Conservation (phyloP, 208 protist genomes). For the Leishmania lainsoni region DNA sequence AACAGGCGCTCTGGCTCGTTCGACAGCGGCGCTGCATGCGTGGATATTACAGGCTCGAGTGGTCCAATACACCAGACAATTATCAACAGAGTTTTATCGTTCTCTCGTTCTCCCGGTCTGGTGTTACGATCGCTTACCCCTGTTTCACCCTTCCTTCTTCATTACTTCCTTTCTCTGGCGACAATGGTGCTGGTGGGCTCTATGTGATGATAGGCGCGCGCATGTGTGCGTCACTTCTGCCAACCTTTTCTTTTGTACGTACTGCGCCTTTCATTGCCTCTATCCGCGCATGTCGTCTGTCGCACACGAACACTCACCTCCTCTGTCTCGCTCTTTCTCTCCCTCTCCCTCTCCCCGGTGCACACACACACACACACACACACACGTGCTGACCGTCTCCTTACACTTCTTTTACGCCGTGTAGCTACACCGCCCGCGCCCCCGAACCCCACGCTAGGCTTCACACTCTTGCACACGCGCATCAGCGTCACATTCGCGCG, state of each 20-base stretch:
- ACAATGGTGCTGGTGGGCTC: not conserved
- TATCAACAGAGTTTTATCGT: not conserved
- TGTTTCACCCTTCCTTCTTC: slow-evolving; percentile 9
- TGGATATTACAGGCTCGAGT: not conserved
- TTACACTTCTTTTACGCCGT: not conserved
- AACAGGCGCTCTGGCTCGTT: not conserved
- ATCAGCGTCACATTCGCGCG: not conserved
- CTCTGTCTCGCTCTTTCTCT: not conserved
- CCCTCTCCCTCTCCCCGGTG: no score
- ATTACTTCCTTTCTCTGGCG: slow-evolving; percentile 3
- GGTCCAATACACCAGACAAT: not conserved
- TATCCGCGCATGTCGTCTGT: not conserved
- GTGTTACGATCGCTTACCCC: not conserved
- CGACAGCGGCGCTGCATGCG: no score
- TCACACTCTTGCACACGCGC: not conserved
- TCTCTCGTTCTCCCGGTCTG: not conserved
- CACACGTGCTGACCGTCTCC: not conserved
- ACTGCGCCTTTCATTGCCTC: not conserved
- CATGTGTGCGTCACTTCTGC: not conserved
- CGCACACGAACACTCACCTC: not conserved
- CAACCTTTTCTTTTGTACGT: not conserved
- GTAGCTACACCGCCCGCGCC: not conserved
- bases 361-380: not conserved
- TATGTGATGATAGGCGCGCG: not conserved
- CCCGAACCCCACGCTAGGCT: not conserved